A percentile compares a stretch with the other conserved stretches of the same genome.
phyloP scores from a whole-genome alignment of 345 rosid genomes.

The Bruguiera gymnorhiza region DNA sequence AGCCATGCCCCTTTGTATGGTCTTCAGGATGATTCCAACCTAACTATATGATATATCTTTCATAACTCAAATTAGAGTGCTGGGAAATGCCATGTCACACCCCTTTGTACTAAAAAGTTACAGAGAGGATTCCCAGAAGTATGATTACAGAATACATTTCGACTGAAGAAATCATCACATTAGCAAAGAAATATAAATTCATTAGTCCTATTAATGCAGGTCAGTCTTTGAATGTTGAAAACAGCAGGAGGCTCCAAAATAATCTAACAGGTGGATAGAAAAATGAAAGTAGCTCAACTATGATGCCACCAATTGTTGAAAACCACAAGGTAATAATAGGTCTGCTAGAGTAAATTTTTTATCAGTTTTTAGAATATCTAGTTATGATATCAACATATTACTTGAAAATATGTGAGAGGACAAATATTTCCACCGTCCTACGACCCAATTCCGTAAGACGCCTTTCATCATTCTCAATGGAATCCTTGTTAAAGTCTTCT shows the following conservation, averaged over 20 bases:
- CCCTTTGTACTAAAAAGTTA: too few relatives aligned
- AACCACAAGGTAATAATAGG: background rate
- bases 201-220: background rate
- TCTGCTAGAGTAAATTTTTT: background rate
- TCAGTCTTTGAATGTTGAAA: background rate
- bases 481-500: conserved; percentile 74
- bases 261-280: background rate
- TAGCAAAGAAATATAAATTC: background rate
- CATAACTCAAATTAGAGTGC: too few relatives aligned
- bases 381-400: conserved; percentile 20
- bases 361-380: background rate
- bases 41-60: too few relatives aligned
- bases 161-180: background rate
- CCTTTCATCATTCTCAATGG: conserved; percentile 79
- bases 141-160: background rate
- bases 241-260: background rate
- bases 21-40: too few relatives aligned
- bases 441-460: conserved; percentile 90
- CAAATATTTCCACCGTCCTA: conserved; percentile 86
- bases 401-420: conserved; percentile 89
- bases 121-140: too few relatives aligned
- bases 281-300: background rate
- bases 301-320: background rate
- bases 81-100: too few relatives aligned
- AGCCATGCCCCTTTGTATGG: too few relatives aligned